Base-by-base conservation (phyloP, 805 yeast species). In the Metschnikowia hibisci region DNA sequence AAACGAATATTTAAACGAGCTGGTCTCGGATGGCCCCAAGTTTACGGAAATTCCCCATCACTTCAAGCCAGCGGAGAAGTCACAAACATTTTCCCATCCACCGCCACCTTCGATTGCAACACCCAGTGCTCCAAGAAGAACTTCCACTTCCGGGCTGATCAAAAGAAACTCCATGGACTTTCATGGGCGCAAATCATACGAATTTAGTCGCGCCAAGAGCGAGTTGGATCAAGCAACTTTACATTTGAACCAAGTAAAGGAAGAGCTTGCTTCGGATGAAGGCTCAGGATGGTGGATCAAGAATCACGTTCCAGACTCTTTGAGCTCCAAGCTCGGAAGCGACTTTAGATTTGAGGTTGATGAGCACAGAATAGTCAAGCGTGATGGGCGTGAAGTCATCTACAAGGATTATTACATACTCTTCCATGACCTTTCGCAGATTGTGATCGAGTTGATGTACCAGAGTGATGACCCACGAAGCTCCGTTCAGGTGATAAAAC, bases 341-440 rank as follows among this genome's bases (percentile, higher is more conserved):
- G 84, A 81, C 15, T 57, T 81, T 25, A 67, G 77, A 13, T 80
- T 63, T 58, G 96, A 88, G 59, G 74, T 80, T 16, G 96, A 88
- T 44, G 77, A 78, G 22, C 67, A 73, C 45, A 56, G 57, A 11
- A 64, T 82, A 6, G 51, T 51, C 11, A 85, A 84, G 55, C 76
- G 96, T 51, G 78, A 78, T 10, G 77, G 78, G 18, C 66, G 79
- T 32, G 50, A 47, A 2, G 63, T 74, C 6, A 63, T 71, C 4
- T 69, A 76, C 48, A 72, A 84, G 42, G 89, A 84, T 50, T 80
- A 84, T 50, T 87, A 87, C 57, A 70, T 88, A 11, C 63, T 89
- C 32, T 82, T 80, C 61, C 80, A 77, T 47, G 95, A 87, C 58
- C 80, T 83, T 51, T 77, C 93, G 1, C 87, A 82, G 52, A 67